Base-by-base conservation (phyloP, 495 filamentous ascomycete species). In the Aspergillus campestris region DNA sequence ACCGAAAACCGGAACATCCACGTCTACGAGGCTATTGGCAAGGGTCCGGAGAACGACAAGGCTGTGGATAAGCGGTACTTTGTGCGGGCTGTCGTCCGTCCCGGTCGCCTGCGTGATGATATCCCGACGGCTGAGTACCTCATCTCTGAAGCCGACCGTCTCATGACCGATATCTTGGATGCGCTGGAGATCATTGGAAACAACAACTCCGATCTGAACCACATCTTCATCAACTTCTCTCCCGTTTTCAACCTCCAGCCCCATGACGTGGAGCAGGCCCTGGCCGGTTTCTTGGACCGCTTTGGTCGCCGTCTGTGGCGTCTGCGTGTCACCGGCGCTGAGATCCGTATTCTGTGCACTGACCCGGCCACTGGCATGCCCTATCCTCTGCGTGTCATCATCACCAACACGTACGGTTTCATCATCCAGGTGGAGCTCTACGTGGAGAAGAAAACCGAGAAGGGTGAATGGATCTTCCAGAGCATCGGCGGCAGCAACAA, bases 201-300 rank as follows among this genome's bases (percentile, higher is more conserved):
- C 77, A 97, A 94, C 77, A 91, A 95, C 75, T 95, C 92, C 38
- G 92, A 98, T 75, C 75, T 98, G 56, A 98, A 98, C 74, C 94
- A 98, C 73, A 95, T 98, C 78, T 98, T 97, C 77, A 89, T 98
- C 73, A 96, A 98, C 77, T 98, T 98, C 73, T 87, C 86, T 0
- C 84, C 84, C 8, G 86, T 96, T 40, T 97, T 98, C 81, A 88
- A 89, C 58, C 78, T 98, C 32, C 73, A 86, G 60, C 89, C 92
- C 8, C 65, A 80, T 44, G 91, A 95, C 70, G 89, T 98, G 28
- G 89, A 97, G 68, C 80, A 94, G 65, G 92, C 92, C 10, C 78
- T 98, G 36, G 88, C 82, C 58, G 90, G 92, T 31, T 97, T 98
- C 78, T 69, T 98, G 43, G 92, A 97, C 55, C 86, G 92, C 40